Conservation (phyloP, 2,329 filamentous ascomycete genomes). For the Claviceps sp. region DNA sequence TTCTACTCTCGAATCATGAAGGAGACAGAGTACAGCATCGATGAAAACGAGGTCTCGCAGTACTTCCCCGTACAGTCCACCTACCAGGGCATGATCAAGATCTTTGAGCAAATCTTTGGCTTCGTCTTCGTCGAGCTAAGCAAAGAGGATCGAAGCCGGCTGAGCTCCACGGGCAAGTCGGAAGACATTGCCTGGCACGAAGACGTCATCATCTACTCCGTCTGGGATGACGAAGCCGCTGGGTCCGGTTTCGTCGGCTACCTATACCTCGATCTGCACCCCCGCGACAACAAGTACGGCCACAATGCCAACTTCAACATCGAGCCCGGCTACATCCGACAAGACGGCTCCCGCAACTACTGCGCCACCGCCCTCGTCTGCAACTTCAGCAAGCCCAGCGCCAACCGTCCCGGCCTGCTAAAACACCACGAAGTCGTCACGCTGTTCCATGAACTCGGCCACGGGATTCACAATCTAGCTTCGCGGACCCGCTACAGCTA, state of each 20-base stretch:
- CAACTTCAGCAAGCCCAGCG: constrained; percentile 72
- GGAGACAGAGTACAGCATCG: constrained; percentile 66
- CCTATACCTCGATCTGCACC: constrained; percentile 70
- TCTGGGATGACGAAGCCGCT: constrained; percentile 64
- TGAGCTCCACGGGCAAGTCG: constrained; percentile 54
- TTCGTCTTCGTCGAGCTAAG: constrained; percentile 63
- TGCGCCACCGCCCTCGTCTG: constrained; percentile 70
- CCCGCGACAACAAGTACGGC: constrained; percentile 69
- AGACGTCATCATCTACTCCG: constrained; percentile 70
- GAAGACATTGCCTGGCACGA: constrained; percentile 70
- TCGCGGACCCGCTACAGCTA: constrained; percentile 48
- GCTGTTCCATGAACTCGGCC: constrained; percentile 65
- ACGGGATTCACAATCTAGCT: constrained; percentile 58
- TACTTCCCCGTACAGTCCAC: constrained; percentile 70
- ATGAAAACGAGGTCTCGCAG: constrained; percentile 68
- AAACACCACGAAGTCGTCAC: constrained; percentile 77
- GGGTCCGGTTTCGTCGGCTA: constrained; percentile 67
- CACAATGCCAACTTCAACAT: constrained; percentile 79
- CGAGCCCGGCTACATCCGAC: constrained; percentile 54
- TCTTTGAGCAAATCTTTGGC: constrained; percentile 73
- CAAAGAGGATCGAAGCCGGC: constrained; percentile 47
- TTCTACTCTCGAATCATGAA: constrained; percentile 73
- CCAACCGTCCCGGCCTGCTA: constrained; percentile 62
- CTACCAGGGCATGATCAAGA: constrained; percentile 64
- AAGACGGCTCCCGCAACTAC: constrained; percentile 58